Conservation (phyloP, 495 filamentous ascomycete genomes). For the Aspergillus egyptiacus region DNA sequence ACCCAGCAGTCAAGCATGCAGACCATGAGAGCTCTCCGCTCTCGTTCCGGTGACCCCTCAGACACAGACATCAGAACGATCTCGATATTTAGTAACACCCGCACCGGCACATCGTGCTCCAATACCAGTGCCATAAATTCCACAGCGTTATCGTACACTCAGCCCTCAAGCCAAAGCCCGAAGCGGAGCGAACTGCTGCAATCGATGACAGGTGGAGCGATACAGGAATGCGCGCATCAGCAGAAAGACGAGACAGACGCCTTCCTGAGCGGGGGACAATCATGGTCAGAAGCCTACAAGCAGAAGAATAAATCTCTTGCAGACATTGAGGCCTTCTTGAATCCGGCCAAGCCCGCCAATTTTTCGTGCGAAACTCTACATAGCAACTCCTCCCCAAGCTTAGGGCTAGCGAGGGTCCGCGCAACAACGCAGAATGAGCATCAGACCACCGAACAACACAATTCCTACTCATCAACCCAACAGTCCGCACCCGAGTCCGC, state of each 20-base stretch:
- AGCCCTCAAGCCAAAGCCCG: slow-evolving; percentile 1
- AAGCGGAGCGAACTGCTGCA: slow-evolving; percentile 3
- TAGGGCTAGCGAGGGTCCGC: slow-evolving; percentile 5
- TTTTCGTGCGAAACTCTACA: slow-evolving; percentile 1
- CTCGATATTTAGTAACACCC: slow-evolving; percentile 6
- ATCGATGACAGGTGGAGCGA: not conserved
- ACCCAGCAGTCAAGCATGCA: slow-evolving; percentile 19
- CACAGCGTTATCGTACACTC: not conserved
- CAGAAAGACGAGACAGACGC: slow-evolving; percentile 12
- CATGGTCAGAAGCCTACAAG: not conserved
- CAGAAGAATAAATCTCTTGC: not conserved
- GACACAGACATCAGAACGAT: not conserved
- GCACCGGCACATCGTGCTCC: slow-evolving; percentile 13
- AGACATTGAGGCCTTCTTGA: slow-evolving; percentile 20
- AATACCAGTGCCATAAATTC: slow-evolving; percentile 3
- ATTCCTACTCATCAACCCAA: not conserved
- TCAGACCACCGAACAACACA: slow-evolving; percentile 1
- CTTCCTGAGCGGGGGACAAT: slow-evolving; percentile 11
- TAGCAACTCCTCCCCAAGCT: slow-evolving; percentile 8
- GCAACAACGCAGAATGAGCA: not conserved
- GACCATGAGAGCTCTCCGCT: slow-evolving; percentile 13
- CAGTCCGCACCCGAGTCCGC: not conserved
- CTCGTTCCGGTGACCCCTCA: slow-evolving; percentile 9
- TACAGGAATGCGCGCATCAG: not conserved
- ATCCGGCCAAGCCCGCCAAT: slow-evolving; percentile 8